Conservation (phyloP, 331 rosid species). For the Prunus yedoensis region DNA sequence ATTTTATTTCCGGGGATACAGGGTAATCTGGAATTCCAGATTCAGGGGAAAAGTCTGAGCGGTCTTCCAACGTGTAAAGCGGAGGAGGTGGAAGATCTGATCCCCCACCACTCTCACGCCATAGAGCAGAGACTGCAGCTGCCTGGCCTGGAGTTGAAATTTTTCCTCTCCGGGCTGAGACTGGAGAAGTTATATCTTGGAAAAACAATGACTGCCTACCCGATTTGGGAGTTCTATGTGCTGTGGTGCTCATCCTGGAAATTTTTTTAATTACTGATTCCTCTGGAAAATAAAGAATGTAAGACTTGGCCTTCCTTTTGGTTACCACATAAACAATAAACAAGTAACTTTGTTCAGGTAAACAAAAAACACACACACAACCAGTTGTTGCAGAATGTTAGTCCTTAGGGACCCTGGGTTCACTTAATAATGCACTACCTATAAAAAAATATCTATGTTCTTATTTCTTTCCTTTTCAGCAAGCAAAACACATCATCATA, state of each 20-base stretch:
- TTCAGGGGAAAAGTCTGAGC: constrained; percentile 88
- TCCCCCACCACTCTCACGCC: constrained; percentile 74
- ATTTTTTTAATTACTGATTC: constrained; percentile 1
- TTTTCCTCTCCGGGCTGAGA: constrained; percentile 69
- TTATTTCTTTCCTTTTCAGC: background rate
- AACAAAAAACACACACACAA: background rate
- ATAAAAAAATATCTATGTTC: background rate
- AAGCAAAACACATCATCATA: background rate
- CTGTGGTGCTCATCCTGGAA: constrained; percentile 57
- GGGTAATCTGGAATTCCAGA: constrained; percentile 84
- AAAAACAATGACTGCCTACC: constrained; percentile 82
- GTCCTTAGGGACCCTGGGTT: background rate
- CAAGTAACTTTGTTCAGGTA: background rate
- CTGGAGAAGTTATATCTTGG: constrained; percentile 92
- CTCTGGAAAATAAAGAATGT: constrained; percentile 29
- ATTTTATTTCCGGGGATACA: constrained; percentile 73
- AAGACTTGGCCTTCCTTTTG: background rate
- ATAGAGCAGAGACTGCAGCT: constrained; percentile 71
- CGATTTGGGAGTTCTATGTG: constrained; percentile 69
- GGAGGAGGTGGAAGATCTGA: constrained; percentile 98
- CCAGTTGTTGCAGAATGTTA: background rate
- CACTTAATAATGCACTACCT: background rate
- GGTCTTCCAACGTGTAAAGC: constrained; percentile 84
- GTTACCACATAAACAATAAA: background rate
- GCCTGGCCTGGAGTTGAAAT: constrained; percentile 84